phyloP scores from a whole-genome alignment of 305 asterid species.

The Fraxinus xanthoxyloides region DNA sequence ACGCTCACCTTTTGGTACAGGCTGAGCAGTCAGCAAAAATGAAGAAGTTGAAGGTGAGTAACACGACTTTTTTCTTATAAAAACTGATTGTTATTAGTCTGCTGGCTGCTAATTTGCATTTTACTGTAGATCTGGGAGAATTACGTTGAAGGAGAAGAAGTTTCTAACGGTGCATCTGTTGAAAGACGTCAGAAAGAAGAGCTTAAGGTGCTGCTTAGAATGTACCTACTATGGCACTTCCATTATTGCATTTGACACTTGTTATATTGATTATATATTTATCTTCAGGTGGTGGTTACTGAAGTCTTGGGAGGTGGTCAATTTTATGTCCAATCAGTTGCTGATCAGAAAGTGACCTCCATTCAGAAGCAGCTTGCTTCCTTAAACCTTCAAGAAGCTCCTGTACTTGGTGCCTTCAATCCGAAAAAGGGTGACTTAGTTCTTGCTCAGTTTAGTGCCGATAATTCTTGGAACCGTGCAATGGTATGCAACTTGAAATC shows the following conservation, averaged over 20 bases:
- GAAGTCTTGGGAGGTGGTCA: slow-evolving; percentile 93
- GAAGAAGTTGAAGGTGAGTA: slow-evolving; percentile 82
- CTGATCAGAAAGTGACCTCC: slow-evolving; percentile 81
- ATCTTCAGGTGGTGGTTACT: slow-evolving; percentile 70
- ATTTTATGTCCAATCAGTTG: slow-evolving; percentile 79
- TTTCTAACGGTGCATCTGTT: slow-evolving; percentile 49
- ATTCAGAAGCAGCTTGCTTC: slow-evolving; percentile 84
- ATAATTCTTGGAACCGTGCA: slow-evolving; percentile 98
- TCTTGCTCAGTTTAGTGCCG: slow-evolving; percentile 86
- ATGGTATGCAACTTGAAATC: slow-evolving; percentile 46
- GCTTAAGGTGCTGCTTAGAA: slow-evolving; percentile 56
- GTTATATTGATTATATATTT: neutral
- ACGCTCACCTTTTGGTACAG: slow-evolving; percentile 77
- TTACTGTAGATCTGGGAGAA: slow-evolving; percentile 79
- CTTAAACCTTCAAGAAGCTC: slow-evolving; percentile 75
- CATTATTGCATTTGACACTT: neutral
- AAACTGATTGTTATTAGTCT: neutral
- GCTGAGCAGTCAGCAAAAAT: slow-evolving; percentile 94
- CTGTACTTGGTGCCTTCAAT: slow-evolving; percentile 76
- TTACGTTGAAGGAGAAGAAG: slow-evolving; percentile 87
- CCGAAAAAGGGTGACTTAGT: slow-evolving; percentile 90
- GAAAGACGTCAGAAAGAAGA: slow-evolving; percentile 92
- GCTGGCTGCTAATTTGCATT: slow-evolving; percentile 8
- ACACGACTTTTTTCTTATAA: neutral
- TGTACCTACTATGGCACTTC: slow-evolving; percentile 1